Conservation (phyloP, 495 filamentous ascomycete genomes). For the Trichocladium uniseriatum region DNA sequence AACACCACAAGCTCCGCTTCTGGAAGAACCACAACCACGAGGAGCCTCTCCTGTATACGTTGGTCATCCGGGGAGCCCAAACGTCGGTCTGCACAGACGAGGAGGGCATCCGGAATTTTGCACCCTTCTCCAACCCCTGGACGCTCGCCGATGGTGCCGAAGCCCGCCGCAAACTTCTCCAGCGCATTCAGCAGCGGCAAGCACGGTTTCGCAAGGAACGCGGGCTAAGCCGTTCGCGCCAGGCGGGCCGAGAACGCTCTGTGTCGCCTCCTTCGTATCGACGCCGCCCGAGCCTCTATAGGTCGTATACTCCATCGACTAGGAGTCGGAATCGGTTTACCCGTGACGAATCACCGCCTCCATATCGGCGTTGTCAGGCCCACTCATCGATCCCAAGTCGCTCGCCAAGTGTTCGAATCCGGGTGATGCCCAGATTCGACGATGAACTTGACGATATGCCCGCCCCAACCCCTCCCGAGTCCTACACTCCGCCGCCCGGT, state of each 20-base stretch:
- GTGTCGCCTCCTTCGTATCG: conserved; percentile 8
- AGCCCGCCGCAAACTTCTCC: background rate
- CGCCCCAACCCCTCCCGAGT: conserved; percentile 5
- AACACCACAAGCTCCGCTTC: conserved; percentile 13
- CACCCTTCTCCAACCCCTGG: conserved; percentile 16
- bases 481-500: conserved; percentile 8
- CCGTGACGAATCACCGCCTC: background rate
- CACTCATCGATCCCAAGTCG: background rate
- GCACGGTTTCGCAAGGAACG: too few species aligned
- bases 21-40: conserved; percentile 17
- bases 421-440: conserved; percentile 2
- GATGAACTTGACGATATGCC: background rate
- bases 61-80: conserved; percentile 19
- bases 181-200: conserved; percentile 3
- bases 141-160: conserved; percentile 7
- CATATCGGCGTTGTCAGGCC: background rate
- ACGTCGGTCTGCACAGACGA: conserved; percentile 3
- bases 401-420: conserved; percentile 6
- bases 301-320: too few species aligned
- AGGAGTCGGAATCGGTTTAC: too few species aligned
- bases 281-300: background rate
- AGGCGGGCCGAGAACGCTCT: too few species aligned
- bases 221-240: too few species aligned
- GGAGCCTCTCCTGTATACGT: conserved; percentile 6
- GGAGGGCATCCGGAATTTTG: conserved; percentile 2